phyloP scores from a whole-genome alignment of 768 basidiomycete species.

The Pleurotus sapidus region DNA sequence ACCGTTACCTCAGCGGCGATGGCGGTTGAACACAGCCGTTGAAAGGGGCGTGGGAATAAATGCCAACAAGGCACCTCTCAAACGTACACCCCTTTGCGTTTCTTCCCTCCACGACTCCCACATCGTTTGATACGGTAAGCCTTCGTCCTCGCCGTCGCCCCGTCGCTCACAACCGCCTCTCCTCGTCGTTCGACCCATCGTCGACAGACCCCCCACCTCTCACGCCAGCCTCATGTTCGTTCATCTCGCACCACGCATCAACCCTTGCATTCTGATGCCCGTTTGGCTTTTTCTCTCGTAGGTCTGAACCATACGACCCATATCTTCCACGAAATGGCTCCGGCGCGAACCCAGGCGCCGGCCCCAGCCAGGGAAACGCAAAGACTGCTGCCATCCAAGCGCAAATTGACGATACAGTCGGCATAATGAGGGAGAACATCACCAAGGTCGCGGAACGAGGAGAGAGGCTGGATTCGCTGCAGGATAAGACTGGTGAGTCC shows the following conservation, averaged over 20 bases:
- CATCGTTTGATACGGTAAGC: constrained; percentile 42
- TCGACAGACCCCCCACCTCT: constrained; percentile 1
- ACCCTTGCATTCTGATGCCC: constrained; percentile 3
- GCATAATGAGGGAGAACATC: constrained; percentile 98
- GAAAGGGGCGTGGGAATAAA: constrained; percentile 2
- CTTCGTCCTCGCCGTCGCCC: background rate
- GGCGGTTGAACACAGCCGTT: no score
- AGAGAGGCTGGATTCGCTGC: constrained; percentile 88
- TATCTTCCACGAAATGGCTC: constrained; percentile 88
- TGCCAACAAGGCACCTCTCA: constrained; percentile 3
- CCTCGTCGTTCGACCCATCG: background rate
- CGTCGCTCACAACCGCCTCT: background rate
- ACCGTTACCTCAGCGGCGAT: no score
- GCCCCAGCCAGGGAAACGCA: constrained; percentile 49
- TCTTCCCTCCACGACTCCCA: constrained; percentile 10
- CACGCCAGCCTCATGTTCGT: constrained; percentile 35
- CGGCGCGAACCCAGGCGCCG: constrained; percentile 46
- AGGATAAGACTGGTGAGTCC: constrained; percentile 95
- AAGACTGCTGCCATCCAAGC: constrained; percentile 95
- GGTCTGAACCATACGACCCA: constrained; percentile 99
- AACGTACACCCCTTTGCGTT: constrained; percentile 6
- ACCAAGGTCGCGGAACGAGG: constrained; percentile 94
- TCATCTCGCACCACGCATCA: constrained; percentile 8
- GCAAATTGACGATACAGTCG: constrained; percentile 97
- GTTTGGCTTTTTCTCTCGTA: constrained; percentile 24